These are phyloP conservation scores for Lactarius pseudohatsudake DNA, from an alignment of 768 basidiomycete species.

Conservation along the genomic window DNA sequence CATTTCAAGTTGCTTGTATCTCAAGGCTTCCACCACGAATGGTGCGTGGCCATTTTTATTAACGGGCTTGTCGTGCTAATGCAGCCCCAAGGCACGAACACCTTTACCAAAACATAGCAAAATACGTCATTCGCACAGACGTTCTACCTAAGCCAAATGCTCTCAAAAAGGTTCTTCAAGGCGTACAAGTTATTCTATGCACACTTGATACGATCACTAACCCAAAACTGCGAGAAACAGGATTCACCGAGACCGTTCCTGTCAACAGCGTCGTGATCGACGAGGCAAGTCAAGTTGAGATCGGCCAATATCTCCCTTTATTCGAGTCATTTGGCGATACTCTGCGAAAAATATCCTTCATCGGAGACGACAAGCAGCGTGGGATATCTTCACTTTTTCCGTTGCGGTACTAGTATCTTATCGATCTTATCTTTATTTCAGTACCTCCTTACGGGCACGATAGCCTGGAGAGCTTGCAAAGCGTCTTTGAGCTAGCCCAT, in stretches of 20 bases:
- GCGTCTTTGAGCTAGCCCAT: conserved; percentile 76
- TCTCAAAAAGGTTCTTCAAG: conserved; percentile 38
- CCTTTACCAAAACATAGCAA: conserved; percentile 51
- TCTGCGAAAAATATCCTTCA: conserved; percentile 40
- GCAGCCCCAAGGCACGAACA: conserved; percentile 69
- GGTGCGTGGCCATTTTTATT: conserved; percentile 45
- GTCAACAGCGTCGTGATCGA: conserved; percentile 39
- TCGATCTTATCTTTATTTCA: conserved; percentile 34
- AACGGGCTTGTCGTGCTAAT: conserved; percentile 18
- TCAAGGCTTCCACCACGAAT: conserved; percentile 59
- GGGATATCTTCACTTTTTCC: conserved; percentile 21
- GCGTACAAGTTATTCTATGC: conserved; percentile 63
- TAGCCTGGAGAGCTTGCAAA: conserved; percentile 59
- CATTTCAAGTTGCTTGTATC: conserved; percentile 74
- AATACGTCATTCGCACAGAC: conserved; percentile 53
- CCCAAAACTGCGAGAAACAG: conserved; percentile 11
- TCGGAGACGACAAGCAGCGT: conserved; percentile 47
- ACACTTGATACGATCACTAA: conserved; percentile 76
- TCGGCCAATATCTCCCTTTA: conserved; percentile 36
- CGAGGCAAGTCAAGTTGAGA: conserved; percentile 37
- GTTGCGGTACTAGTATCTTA: background rate
- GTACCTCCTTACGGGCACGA: conserved; percentile 83
- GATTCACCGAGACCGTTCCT: conserved; percentile 34
- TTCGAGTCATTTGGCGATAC: conserved; percentile 32
- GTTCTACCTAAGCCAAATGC: conserved; percentile 32